Base-by-base conservation (phyloP, 495 filamentous ascomycete genomes). In the Penicillium nucicola region DNA sequence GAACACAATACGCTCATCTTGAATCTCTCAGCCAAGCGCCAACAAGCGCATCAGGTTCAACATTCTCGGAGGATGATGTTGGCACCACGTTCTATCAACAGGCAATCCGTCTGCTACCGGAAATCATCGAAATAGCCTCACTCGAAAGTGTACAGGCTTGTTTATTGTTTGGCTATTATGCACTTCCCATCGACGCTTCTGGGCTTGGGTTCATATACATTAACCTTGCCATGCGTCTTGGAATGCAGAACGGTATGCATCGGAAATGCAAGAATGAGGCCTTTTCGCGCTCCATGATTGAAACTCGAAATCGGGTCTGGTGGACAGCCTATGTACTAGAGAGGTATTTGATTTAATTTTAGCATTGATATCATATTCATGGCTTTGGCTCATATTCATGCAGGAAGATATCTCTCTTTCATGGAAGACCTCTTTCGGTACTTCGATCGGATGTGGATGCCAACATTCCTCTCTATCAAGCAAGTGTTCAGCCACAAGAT, bases 181-280 rank as follows among this genome's bases (percentile, higher is more conserved):
- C 70, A 1, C 56, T 73, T 3, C 62, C 68, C 6, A 37, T 73
- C 14, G 70, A 75, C 53, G 58, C 70, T 1, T 64, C 64, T 5
- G 72, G 71, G 4, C 42, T 74, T 11, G 57, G 63, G 0, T 74
- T 67, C 44, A 73, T 64, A 12, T 76, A 74, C 32, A 47, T 72
- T 36, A 64, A 62, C 12, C 47, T 72, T 19, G 60, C 66, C 1
- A 48, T 70, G 5, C 64, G 69, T 18, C 51, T 74, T 28, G 70
- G 57, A n/a, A 69, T 70, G 50, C 70, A 72, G 37, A 74, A 74
- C 47, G 70, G 70, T 15, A 72, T 74, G 68, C 70, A 74, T 36
- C 55, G 70, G 18, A 66, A 57, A 22, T 68, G 65, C 42, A 56
- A 56, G 4, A 57, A 53, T 25, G 48, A 53, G 17, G 63, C 57